phyloP scores from a whole-genome alignment of 129 eudicot species.

The Glebionis coronaria region DNA sequence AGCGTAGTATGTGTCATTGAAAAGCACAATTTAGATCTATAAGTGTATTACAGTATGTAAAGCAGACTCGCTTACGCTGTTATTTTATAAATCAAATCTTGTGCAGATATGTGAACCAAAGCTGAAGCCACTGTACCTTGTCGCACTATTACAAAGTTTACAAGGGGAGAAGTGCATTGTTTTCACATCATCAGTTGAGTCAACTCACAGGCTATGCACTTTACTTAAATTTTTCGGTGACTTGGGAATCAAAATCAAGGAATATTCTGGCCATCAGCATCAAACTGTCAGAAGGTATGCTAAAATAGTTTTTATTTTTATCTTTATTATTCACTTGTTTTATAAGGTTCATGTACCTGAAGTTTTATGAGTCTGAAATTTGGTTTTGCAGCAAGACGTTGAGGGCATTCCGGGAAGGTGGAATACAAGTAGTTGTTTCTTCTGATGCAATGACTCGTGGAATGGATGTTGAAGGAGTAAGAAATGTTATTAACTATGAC shows the following conservation, averaged over 20 bases:
- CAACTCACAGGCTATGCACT: slow-evolving; percentile 75
- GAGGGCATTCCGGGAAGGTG: slow-evolving; percentile 72
- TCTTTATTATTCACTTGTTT: not conserved
- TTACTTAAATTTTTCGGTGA: slow-evolving; percentile 64
- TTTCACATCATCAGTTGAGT: slow-evolving; percentile 85
- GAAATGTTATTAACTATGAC: slow-evolving; percentile 82
- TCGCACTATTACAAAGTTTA: slow-evolving; percentile 59
- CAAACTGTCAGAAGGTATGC: slow-evolving; percentile 79
- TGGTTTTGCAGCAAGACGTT: slow-evolving; percentile 58
- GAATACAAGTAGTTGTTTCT: slow-evolving; percentile 64
- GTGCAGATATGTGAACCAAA: slow-evolving; percentile 73
- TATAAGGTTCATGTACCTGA: not conserved
- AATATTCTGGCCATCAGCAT: slow-evolving; percentile 79
- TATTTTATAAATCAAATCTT: not conserved
- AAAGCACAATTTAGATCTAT: not conserved
- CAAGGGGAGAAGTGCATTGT: slow-evolving; percentile 78
- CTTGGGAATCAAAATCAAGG: slow-evolving; percentile 59
- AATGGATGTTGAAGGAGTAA: slow-evolving; percentile 87
- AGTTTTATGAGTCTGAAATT: slow-evolving; percentile 7
- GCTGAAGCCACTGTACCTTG: slow-evolving; percentile 72
- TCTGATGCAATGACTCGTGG: slow-evolving; percentile 96
- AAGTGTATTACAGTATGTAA: not conserved
- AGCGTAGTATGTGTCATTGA: not conserved
- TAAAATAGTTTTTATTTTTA: not conserved
- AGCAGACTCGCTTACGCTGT: not conserved